Base-by-base conservation (phyloP, 75 land plant genomes). In the Larix kaempferi region DNA sequence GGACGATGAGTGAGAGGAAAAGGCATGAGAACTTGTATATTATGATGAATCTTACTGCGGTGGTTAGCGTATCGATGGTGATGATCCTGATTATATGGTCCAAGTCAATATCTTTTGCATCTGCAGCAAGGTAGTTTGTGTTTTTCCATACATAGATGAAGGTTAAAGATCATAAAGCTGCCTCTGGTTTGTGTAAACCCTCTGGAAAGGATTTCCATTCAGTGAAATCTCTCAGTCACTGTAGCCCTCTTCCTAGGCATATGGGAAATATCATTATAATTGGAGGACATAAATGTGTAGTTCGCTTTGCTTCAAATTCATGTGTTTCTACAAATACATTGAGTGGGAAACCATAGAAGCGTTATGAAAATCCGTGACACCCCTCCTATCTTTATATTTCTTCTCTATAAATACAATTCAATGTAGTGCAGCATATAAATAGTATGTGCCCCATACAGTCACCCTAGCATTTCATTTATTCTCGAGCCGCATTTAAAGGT, bases 271-370 rank as follows among this genome's bases (percentile, higher is more conserved):
- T 3, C 13, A 69, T 39, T 41, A 39, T 12, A 41, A 69, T 52
- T 39, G 59, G 29, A 35, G 82, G 26, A 15, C 78, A 80, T 56
- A 80, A 83, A 22, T 57, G 85, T 29, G 54, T 76, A 33, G 85
- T 83, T n/a, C 85, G 83, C 1, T 80, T 79, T 21, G 85, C 83
- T 35, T 83, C 85, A 71, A 83, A 83, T 76, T 83, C 85, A n/a
- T n/a, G n/a, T n/a, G n/a, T n/a, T n/a, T n/a, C n/a, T n/a, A n/a
- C n/a, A n/a, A n/a, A n/a, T n/a, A n/a, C n/a, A n/a, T n/a, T n/a
- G n/a, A n/a, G n/a, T n/a, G n/a, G n/a, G n/a, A n/a, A n/a, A n/a
- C n/a, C n/a, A n/a, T n/a, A n/a, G n/a, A n/a, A n/a, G n/a, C n/a
- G n/a, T n/a, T n/a, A n/a, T n/a, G n/a, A n/a, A n/a, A n/a, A n/a